Base-by-base conservation (phyloP, 768 basidiomycete species). In the Amanita jacksonii region DNA sequence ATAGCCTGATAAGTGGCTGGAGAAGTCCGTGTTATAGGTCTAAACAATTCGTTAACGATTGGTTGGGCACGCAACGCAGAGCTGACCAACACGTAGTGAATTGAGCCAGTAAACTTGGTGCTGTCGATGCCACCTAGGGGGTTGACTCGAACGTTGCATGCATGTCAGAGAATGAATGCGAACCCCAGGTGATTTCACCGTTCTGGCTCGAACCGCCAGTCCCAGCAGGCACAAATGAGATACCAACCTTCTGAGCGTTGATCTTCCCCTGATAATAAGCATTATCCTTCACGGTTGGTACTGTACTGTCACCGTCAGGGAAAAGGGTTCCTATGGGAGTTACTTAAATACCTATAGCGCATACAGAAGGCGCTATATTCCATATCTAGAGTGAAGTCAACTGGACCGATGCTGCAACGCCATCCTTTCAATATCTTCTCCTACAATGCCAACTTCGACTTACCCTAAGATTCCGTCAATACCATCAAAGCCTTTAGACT, bases 401-500 rank as follows among this genome's bases (percentile, higher is more conserved):
- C 59, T 16, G 82, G 82, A 16, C 81, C 82, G 46, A 84, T 72
- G 13, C 79, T 83, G n/a, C n/a, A n/a, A 33, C 28, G 5, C 15
- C 13, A 23, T 24, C 19, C 16, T 18, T 12, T 43, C 33, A 55
- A 2, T 51, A 41, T 30, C 22, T 2, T 16, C 18, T 13, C 22
- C 20, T 19, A 36, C n/a, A n/a, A 46, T 31, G 20, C 13, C 36
- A 24, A 10, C 43, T 24, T 50, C 18, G 18, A 15, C 65, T 25
- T 59, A 80, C 77, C 81, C 81, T 16, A 83, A 49, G 49, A 84
- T 81, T 8, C 81, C 81, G 51, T 83, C 81, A 19, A 75, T 65
- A 33, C 70, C 73, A 0, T 47, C 24, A 52, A 75, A 73, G 4
- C 73, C 80, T 3, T 41, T 23, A 1, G 74, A 66, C 60, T 58